These are phyloP conservation scores for Syncephalastrum sp. DNA, from an alignment of 371 early-diverging fungal genomes.

Conservation along the genomic window DNA sequence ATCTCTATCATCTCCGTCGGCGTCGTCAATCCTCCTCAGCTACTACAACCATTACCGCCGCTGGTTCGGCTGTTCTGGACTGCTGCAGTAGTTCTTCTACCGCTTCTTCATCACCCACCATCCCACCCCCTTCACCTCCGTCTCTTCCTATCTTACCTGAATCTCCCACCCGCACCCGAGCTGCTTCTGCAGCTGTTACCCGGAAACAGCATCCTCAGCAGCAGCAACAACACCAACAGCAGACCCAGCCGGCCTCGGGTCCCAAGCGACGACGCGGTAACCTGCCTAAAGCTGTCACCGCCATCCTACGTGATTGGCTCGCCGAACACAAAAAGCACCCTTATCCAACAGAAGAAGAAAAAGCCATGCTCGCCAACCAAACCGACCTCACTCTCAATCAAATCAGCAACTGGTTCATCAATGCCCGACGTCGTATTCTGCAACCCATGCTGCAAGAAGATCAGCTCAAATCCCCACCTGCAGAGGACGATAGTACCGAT, in stretches of 20 bases:
- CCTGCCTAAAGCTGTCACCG: slow-evolving; percentile 58
- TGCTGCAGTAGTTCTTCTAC: slow-evolving; percentile 5
- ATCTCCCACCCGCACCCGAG: slow-evolving; percentile 5
- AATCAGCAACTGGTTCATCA: slow-evolving; percentile 89
- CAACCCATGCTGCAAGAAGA: slow-evolving; percentile 45
- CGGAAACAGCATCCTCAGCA: not conserved
- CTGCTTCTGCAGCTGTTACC: slow-evolving; percentile 2
- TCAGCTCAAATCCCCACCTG: slow-evolving; percentile 3
- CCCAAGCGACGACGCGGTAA: slow-evolving; percentile 53
- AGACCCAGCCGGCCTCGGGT: slow-evolving; percentile 7
- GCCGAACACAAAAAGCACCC: slow-evolving; percentile 72
- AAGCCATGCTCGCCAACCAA: slow-evolving; percentile 55
- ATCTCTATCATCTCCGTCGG: slow-evolving; percentile 11
- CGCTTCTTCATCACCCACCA: slow-evolving; percentile 12
- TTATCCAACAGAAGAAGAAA: slow-evolving; percentile 79
- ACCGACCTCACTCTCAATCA: slow-evolving; percentile 72
- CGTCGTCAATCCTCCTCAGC: slow-evolving; percentile 9
- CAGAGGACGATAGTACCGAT: too few relatives aligned
- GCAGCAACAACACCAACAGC: not conserved
- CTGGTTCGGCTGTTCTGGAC: slow-evolving; percentile 13
- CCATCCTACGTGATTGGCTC: slow-evolving; percentile 69
- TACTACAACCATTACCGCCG: slow-evolving; percentile 1
- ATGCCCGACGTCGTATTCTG: slow-evolving; percentile 69
- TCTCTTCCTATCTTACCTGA: slow-evolving; percentile 1
- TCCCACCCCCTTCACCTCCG: slow-evolving; percentile 5